Conservation (phyloP, 345 rosid species). For the Salix brachista region DNA sequence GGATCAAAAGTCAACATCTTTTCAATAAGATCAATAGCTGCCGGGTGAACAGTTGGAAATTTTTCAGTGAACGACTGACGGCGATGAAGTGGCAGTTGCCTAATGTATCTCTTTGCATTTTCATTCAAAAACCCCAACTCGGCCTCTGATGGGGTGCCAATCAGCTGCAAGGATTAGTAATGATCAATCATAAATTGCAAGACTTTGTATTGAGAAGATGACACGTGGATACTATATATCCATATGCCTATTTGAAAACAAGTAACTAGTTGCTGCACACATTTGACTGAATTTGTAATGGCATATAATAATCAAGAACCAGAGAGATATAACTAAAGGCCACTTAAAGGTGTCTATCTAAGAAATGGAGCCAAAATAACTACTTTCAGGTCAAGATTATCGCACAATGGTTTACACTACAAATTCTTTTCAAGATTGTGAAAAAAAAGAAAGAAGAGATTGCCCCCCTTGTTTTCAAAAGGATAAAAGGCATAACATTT, state of each 20-base stretch:
- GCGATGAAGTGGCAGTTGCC: conserved; percentile 47
- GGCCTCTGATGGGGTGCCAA: conserved; percentile 84
- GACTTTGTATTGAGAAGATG: background rate
- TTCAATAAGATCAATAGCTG: conserved; percentile 79
- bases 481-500: background rate
- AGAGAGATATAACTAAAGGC: background rate
- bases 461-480: background rate
- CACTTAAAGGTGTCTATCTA: background rate
- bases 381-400: background rate
- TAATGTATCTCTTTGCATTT: conserved; percentile 70
- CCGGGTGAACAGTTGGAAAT: conserved; percentile 61
- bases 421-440: background rate
- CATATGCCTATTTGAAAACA: background rate
- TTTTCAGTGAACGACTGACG: conserved; percentile 71
- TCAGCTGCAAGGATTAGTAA: conserved; percentile 47
- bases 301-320: background rate
- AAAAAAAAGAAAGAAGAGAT: background rate
- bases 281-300: background rate
- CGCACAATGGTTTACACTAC: background rate
- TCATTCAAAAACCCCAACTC: conserved; percentile 71
- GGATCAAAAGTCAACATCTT: conserved; percentile 92
- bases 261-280: background rate
- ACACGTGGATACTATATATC: background rate
- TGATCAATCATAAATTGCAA: conserved; percentile 12
- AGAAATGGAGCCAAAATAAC: background rate